These are phyloP conservation scores for Dactylellina haptotyla DNA, from an alignment of 2,329 filamentous ascomycete genomes.

Conservation along the genomic window DNA sequence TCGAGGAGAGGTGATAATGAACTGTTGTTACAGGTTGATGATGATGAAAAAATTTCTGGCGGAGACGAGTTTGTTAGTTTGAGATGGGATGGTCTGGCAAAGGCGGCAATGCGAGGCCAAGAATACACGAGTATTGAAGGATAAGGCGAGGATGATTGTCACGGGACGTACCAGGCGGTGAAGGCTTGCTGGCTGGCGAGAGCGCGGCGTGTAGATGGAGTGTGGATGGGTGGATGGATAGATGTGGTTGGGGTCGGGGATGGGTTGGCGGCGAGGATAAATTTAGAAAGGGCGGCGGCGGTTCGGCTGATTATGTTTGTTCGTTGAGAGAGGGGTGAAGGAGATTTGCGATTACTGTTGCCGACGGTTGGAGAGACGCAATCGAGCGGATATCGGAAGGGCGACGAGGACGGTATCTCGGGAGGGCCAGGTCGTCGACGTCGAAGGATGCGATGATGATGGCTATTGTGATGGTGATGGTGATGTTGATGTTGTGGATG, in stretches of 20 bases:
- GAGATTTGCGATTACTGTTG: constrained; percentile 24
- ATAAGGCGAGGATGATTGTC: constrained; percentile 11
- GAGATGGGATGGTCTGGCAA: neutral
- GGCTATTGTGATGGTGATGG: constrained; percentile 6
- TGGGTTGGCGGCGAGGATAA: constrained; percentile 14
- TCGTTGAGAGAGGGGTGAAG: constrained; percentile 23
- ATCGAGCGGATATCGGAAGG: constrained; percentile 3
- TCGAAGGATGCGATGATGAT: constrained; percentile 3
- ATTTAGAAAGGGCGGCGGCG: constrained; percentile 45
- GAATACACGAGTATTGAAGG: neutral
- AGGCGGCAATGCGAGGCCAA: constrained; percentile 23
- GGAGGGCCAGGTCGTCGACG: no score
- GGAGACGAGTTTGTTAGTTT: constrained; percentile 8
- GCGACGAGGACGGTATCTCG: no score
- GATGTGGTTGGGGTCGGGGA: neutral
- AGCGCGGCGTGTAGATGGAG: no score
- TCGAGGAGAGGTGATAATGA: neutral
- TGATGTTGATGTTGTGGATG: constrained; percentile 14
- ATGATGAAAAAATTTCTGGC: neutral
- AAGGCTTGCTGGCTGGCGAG: no score
- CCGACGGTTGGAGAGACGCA: constrained; percentile 8
- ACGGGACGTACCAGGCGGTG: constrained; percentile 15
- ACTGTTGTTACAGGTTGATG: neutral
- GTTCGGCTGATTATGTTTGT: constrained; percentile 26
- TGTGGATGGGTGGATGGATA: no score